Base-by-base conservation (phyloP, 345 rosid species). In the Excoecaria cochinchinensis region DNA sequence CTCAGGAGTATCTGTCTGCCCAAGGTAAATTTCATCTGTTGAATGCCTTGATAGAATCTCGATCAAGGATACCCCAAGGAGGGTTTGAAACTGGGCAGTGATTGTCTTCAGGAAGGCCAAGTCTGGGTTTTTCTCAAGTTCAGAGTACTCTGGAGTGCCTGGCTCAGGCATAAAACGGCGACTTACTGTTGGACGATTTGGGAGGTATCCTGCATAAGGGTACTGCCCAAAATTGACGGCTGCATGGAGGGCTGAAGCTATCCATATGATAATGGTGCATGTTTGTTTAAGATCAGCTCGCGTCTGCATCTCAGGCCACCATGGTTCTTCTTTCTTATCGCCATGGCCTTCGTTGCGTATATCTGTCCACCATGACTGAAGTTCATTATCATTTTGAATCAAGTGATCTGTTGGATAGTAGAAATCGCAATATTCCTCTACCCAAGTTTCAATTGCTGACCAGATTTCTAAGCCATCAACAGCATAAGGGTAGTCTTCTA, bases 191-290 rank as follows among this genome's bases (percentile, higher is more conserved):
- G 99, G 98, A 4, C 98, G 88, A 83, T 92, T 95, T 0, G 99
- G 99, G 71, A 91, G 92, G 83, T 86, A 92, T n/a, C 98, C 99
- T 0, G 98, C 96, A 66, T 92, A 95, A 56, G 97, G 94, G 83
- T 95, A 95, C 16, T 95, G 98, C 7, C 99, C 99, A 40, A 95
- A 92, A 69, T 95, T 95, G 76, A 92, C 97, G 0, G 99, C 97
- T 22, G 99, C 98, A 5, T 95, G 98, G 76, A 92, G 91, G 47
- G 99, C 97, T 64, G 99, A 95, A 46, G 99, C 98, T 50, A 88
- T 74, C 98, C 98, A 92, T 60, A 95, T 87, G 83, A 91, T 86
- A 65, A 82, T 90, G 0, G 99, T 88, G 90, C 97, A 92, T 1
- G 93, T 65, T 47, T 90, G 80, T 46, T 82, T 79, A 73, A 95